A percentile compares a stretch with the other conserved stretches of the same genome.
Conservation (phyloP, 352 stramenopile species). For the Plasmopara muralis region DNA sequence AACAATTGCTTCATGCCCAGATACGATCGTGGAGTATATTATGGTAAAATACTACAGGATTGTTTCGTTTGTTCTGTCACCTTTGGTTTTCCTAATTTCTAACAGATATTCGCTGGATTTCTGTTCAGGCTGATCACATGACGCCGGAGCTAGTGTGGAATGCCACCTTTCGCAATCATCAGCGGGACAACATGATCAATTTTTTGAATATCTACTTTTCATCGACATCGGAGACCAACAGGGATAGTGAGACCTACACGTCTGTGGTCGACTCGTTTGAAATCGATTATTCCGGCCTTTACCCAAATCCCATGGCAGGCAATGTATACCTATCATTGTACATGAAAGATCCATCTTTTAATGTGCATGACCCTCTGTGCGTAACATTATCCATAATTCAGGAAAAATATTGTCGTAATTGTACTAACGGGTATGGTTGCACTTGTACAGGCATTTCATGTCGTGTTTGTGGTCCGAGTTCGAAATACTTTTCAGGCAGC, state of each 20-base stretch:
- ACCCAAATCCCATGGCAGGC: conserved; percentile 62
- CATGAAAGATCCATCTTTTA: conserved; percentile 90
- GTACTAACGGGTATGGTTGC: conserved; percentile 1
- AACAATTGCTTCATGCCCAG: conserved; percentile 42
- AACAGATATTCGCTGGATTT: conserved; percentile 2
- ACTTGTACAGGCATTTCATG: conserved; percentile 52
- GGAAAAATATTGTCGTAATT: not conserved
- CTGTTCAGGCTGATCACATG: conserved; percentile 83
- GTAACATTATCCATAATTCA: conserved; percentile 14
- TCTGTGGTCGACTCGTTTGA: conserved; percentile 49
- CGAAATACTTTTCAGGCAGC: conserved; percentile 58
- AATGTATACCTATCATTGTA: conserved; percentile 91
- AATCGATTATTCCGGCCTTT: conserved; percentile 71
- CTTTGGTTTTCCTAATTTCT: conserved; percentile 2
- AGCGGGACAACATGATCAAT: conserved; percentile 63
- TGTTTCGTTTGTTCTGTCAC: not conserved
- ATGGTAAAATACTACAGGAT: conserved; percentile 23
- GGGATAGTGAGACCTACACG: conserved; percentile 27
- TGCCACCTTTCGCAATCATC: conserved; percentile 70
- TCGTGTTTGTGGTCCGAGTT: conserved; percentile 77
- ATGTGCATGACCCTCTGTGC: conserved; percentile 86
- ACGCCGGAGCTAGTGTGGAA: conserved; percentile 95
- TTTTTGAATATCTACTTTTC: conserved; percentile 78
- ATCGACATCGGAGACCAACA: conserved; percentile 39
- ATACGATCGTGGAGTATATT: conserved; percentile 52